Percentiles rank a stretch among this genome's conserved stretches.
phyloP scores from a whole-genome alignment of 306 rosid species.

The Sicyos baderoa region DNA sequence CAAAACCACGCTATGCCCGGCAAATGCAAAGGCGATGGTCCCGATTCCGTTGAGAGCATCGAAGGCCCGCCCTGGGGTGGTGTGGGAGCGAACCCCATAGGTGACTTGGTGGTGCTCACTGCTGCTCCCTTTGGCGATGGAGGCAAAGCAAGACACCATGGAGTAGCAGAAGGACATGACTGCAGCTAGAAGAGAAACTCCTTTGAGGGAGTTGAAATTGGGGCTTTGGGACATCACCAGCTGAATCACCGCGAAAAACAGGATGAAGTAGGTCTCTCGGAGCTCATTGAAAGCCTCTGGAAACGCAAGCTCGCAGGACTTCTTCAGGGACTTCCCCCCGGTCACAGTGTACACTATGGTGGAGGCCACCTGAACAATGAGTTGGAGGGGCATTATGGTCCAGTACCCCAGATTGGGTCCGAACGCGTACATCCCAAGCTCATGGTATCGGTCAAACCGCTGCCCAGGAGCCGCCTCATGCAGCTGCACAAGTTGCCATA shows the following conservation, averaged over 20 bases:
- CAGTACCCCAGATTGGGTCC: constrained; percentile 43
- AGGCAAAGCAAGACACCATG: constrained; percentile 32
- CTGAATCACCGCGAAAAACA: constrained; percentile 32
- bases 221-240: constrained; percentile 51
- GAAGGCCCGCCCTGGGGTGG: constrained; percentile 22
- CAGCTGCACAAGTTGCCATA: constrained; percentile 51
- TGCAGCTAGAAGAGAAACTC: constrained; percentile 46
- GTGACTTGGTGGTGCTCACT: neutral
- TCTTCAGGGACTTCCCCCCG: constrained; percentile 63
- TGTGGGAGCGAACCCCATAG: constrained; percentile 33
- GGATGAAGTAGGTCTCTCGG: constrained; percentile 42
- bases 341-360: constrained; percentile 55
- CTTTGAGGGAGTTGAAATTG: constrained; percentile 47
- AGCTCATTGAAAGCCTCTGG: neutral
- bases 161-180: constrained; percentile 57
- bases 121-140: constrained; percentile 22
- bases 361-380: constrained; percentile 46
- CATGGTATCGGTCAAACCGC: constrained; percentile 53
- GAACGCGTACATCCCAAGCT: constrained; percentile 40
- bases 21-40: constrained; percentile 62
- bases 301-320: constrained; percentile 23
- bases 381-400: constrained; percentile 48
- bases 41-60: constrained; percentile 52
- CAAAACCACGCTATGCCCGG: constrained; percentile 50
- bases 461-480: constrained; percentile 45